Base-by-base conservation (phyloP, 371 early-diverging fungal species). In the Circinella minor region DNA sequence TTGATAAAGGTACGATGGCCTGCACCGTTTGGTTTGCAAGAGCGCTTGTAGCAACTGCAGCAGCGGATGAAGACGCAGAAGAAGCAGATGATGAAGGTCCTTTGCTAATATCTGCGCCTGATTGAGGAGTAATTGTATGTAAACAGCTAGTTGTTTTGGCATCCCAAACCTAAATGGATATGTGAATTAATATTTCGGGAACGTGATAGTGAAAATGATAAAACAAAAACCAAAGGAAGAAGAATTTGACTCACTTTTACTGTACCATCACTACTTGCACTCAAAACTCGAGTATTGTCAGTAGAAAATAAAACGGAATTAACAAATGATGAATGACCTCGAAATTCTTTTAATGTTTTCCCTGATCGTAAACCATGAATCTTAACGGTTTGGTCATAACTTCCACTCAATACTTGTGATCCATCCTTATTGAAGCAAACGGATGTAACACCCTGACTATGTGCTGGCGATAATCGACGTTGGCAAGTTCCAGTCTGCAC, bases 331-430 rank as follows among this genome's bases (percentile, higher is more conserved):
- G 91, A 82, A 70, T 98, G 98, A 0, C 98, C 98, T 43, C 91
- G 83, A 70, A 95, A 94, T 73, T 96, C 95, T 63, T 94, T 93
- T 8, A 97, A 70, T 75, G 89, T 84, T 62, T 94, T 95, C 8
- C 96, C 96, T 1, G 94, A 94, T 72, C 94, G 93, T 17, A 96
- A 71, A 7, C 96, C 96, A 74, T 95, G 94, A 13, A 97, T 79
- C 87, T 92, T 83, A 17, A 96, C 76, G 0, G 89, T 87, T 27
- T 85, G 83, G 75, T 97, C 98, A 69, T 94, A 93, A 20, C 95
- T 91, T 4, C 89, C 83, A 64, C 91, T 93, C 9, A 96, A 77
- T 0, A 98, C 79, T 68, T 94, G 91, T 0, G 88, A 81, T 4
- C 87, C 90, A 68, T 96, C 95, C 14, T 83, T 83, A 63, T 81